Evolutionary conservation across 2,329 filamentous ascomycete species (phyloP), one percentile per base, ranked within the genome.

Genomic region (Verticillium dahliae): DNA sequence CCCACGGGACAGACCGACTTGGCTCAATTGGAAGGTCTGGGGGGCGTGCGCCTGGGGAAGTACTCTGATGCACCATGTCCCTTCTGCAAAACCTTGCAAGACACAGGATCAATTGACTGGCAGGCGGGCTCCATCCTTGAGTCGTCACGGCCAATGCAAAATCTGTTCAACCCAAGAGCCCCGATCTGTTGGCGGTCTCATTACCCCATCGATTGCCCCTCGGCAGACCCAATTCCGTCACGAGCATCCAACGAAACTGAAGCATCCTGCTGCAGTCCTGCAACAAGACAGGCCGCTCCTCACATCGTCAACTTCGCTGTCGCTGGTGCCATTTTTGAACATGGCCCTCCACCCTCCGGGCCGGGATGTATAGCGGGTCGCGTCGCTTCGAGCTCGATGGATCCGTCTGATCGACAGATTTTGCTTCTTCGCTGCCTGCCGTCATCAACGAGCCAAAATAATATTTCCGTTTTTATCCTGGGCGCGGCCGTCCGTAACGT

Each of bases 1-100:
- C 56, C 54, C 63, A 65, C 64, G 64, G 63, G 64, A 65, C 54
- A 22, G 45, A 50, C 45, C 45, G 45, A 50, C 45, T 50, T 50
- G 45, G 45, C 45, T 50, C 45, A 9, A 50, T 50, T 50, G 45
- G 45, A 50, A 27, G 45, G n/a, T 13, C 45, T 27, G 45, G 41
- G 41, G 18, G 45, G 45, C 5, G n/a, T n/a, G n/a, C 45, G 14
- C 39, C 39, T 50, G 45, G 45, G 45, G 45, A 50, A 50, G 9
- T 18, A 50, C 18, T 50, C 7, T 37, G 45, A 50, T 50, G 45
- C 45, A 50, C 45, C n/a, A 22, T 50, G 45, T 9, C 9, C 45
- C 27, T 27, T 27, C n/a, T n/a, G 22, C 9, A 50, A 50, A 50
- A 50, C 45, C 45, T 27, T 50, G 45, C 45, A 50, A 50, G 18